Base-by-base conservation (phyloP, 768 basidiomycete species). In the Mycena leptocephala region DNA sequence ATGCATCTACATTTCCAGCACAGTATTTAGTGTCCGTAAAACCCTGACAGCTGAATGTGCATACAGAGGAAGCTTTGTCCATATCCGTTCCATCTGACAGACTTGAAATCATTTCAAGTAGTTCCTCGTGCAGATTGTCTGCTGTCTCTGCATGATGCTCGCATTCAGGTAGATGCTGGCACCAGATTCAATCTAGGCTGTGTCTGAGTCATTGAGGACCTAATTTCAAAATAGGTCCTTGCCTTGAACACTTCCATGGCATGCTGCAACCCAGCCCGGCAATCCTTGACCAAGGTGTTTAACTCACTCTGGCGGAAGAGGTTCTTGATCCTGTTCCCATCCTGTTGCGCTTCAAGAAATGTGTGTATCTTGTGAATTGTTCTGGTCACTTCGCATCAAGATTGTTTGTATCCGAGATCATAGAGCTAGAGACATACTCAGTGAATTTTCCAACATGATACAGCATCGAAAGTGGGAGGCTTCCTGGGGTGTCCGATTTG, bases 31-130 rank as follows among this genome's bases (percentile, higher is more conserved):
- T 22, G 18, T 33, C 4, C 32, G 5, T 5, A 32, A 0, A 16
- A 4, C 41, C 8, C 16, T 10, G 4, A 0, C 0, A 56, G 4
- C 28, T 10, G n/a, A 35, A 64, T 4, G 5, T 22, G 32, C 56
- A 59, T 48, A 74, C 72, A 1, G 56, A 56, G 26, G 72, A 74
- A 37, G 51, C 33, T 13, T 22, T 37, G n/a, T 67, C 72, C 6
- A 30, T 32, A 20, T 9, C 32, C 10, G 55, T 32, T 33, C 6
- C 41, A 32, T 73, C 55, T 22, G 72, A 73, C 26, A 58, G 43
- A 9, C 24, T 35, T 11, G 55, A 37, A 39, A 73, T 56, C 48
- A 65, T 41, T 22, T 67, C 28, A 11, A 73, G 48, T 9, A 64
- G 33, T 28, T 73, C 63, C 24, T 66, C 24, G 24, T 73, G 72